Conservation (phyloP, 176 grass and related monocot species). For the Eleusine indica region DNA sequence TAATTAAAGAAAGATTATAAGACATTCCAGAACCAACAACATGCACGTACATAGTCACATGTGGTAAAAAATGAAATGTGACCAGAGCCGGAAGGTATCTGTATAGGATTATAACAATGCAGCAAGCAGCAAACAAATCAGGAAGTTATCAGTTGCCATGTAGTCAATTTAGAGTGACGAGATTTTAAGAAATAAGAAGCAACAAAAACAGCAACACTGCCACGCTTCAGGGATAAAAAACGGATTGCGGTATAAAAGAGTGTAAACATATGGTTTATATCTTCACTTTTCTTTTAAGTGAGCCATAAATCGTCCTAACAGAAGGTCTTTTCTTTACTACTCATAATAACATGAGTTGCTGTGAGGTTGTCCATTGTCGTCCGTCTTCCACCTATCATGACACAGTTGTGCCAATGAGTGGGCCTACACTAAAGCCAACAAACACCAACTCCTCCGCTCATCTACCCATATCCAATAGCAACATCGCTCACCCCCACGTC, state of each 20-base stretch:
- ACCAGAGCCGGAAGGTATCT: neutral
- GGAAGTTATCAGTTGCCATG: neutral
- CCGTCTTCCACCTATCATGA: too few relatives aligned
- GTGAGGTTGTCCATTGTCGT: too few relatives aligned
- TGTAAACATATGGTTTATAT: neutral
- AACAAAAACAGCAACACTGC: conserved; percentile 4
- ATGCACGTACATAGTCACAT: neutral
- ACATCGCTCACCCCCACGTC: too few relatives aligned
- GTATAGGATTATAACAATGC: neutral
- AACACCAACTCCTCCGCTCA: too few relatives aligned
- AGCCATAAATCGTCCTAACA: neutral
- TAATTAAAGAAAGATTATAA: conserved; percentile 10
- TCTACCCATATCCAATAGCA: too few relatives aligned
- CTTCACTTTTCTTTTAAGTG: neutral
- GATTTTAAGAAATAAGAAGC: neutral
- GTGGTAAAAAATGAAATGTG: neutral
- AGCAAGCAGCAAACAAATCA: neutral
- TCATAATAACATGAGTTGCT: too few relatives aligned
- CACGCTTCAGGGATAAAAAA: neutral
- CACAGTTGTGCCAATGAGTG: too few relatives aligned
- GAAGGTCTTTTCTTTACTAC: neutral
- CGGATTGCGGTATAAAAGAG: neutral
- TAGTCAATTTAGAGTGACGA: neutral
- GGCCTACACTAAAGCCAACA: too few relatives aligned
- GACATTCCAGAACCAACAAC: neutral